Percentiles rank a stretch among this genome's conserved stretches.
phyloP scores from a whole-genome alignment of 2,329 filamentous ascomycete genomes.

The Penicillium sp. region DNA sequence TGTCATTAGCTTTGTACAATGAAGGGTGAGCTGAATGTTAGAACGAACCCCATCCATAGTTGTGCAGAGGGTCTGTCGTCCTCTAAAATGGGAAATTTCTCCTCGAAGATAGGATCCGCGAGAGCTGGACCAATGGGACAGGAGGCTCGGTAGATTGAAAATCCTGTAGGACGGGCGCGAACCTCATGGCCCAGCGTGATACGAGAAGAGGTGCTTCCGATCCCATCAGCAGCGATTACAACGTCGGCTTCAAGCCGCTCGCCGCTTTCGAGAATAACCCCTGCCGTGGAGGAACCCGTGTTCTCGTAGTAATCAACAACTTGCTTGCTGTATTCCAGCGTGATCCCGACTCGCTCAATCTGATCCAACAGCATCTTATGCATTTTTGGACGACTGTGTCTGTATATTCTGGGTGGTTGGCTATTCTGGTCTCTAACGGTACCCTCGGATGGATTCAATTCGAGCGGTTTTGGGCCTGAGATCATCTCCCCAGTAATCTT shows the following conservation, averaged over 20 bases:
- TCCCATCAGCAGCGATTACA: constrained; percentile 33
- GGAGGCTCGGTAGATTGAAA: constrained; percentile 22
- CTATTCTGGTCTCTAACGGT: not conserved
- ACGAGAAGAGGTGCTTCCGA: constrained; percentile 28
- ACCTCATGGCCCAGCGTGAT: constrained; percentile 20
- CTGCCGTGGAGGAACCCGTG: constrained; percentile 4
- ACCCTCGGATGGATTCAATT: not conserved
- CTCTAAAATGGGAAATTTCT: not conserved
- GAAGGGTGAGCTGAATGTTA: not conserved
- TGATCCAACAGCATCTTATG: constrained; percentile 18
- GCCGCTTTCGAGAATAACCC: constrained; percentile 18
- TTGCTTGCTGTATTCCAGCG: constrained; percentile 17
- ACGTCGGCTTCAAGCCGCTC: constrained; percentile 28
- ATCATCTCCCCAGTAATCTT: constrained; percentile 22
- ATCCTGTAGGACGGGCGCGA: constrained; percentile 23
- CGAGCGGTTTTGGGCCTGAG: constrained; percentile 12
- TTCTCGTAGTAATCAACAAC: constrained; percentile 15
- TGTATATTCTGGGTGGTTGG: constrained; percentile 3
- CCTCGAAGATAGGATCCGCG: not conserved
- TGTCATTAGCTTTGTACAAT: not conserved
- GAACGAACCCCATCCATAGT: constrained; percentile 5
- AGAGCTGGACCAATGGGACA: constrained; percentile 14
- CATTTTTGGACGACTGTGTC: constrained; percentile 21
- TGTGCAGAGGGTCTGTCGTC: not conserved
- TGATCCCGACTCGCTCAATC: constrained; percentile 14